Percentiles rank a stretch among this genome's conserved stretches.
Evolutionary conservation across 306 rosid species (phyloP).

Genomic region (Vicia faba): DNA sequence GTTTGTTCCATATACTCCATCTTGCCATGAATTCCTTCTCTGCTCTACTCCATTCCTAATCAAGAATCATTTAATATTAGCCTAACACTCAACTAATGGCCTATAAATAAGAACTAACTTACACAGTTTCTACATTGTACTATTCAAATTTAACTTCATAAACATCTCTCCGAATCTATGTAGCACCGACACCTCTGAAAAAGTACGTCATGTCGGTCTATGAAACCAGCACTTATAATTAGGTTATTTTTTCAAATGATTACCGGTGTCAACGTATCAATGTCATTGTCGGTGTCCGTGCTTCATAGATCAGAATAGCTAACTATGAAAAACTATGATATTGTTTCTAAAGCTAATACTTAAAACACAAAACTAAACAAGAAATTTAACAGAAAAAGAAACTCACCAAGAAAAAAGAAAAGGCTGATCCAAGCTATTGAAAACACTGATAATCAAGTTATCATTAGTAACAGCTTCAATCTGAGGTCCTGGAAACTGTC

Average conservation of each 20-base stretch:
- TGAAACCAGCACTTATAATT: no score
- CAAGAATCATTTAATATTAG: constrained; percentile 16
- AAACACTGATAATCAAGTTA: constrained; percentile 74
- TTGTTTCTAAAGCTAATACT: not conserved
- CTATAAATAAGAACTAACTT: no score
- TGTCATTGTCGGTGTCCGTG: no score
- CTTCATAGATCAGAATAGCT: not conserved
- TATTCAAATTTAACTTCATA: not conserved
- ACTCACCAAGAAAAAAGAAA: constrained; percentile 83
- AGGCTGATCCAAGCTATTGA: constrained; percentile 85
- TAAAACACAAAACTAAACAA: not conserved
- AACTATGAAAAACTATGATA: not conserved
- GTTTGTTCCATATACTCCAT: constrained; percentile 88
- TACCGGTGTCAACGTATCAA: no score
- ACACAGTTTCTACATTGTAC: no score
- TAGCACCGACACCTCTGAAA: no score
- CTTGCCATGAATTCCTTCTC: constrained; percentile 92
- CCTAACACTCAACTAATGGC: not conserved
- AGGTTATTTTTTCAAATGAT: no score
- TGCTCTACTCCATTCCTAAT: constrained; percentile 92
- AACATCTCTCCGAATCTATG: not conserved
- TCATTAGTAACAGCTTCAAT: constrained; percentile 83
- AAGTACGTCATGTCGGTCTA: no score
- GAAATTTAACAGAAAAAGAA: constrained; percentile 10
- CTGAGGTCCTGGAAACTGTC: constrained; percentile 94